These are phyloP conservation scores for Metarhizium guizhouense DNA, from an alignment of 2,329 filamentous ascomycete species.

Conservation along the genomic window DNA sequence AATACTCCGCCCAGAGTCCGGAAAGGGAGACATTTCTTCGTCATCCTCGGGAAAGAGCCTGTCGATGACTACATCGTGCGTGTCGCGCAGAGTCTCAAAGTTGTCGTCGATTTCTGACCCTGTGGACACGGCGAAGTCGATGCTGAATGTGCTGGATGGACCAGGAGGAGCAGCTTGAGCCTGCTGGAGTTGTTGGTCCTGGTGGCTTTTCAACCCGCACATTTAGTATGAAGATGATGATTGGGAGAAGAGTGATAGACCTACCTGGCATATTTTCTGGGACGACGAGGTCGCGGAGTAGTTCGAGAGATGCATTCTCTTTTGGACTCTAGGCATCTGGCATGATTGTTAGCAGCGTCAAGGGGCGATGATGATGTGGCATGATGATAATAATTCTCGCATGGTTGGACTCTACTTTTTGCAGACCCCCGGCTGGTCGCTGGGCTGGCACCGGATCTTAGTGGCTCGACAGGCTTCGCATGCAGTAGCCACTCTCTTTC, in stretches of 20 bases:
- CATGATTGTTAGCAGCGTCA: background rate
- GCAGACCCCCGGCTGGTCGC: conserved; percentile 38
- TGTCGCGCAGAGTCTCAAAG: conserved; percentile 33
- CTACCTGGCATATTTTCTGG: conserved; percentile 34
- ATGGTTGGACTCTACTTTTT: conserved; percentile 31
- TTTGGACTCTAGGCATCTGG: conserved; percentile 43
- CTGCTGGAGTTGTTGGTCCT: background rate
- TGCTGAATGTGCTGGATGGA: conserved; percentile 42
- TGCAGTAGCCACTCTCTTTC: conserved; percentile 29
- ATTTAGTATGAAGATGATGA: background rate
- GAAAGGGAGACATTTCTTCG: conserved; percentile 5
- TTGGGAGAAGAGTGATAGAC: conserved; percentile 8
- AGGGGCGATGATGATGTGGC: background rate
- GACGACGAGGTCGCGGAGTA: conserved; percentile 39
- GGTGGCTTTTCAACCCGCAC: background rate
- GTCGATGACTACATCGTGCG: conserved; percentile 34
- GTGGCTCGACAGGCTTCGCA: conserved; percentile 46
- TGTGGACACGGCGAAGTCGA: conserved; percentile 39
- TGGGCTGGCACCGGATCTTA: conserved; percentile 44
- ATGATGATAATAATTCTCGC: background rate
- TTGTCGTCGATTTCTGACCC: conserved; percentile 27
- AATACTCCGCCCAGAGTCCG: conserved; percentile 5
- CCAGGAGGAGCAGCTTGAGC: conserved; percentile 21
- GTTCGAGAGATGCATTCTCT: conserved; percentile 44
- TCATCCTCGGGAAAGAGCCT: conserved; percentile 25